Percentiles rank a stretch among this genome's conserved stretches.
phyloP scores from a whole-genome alignment of 148 eudicot species.

The Drosera capensis region DNA sequence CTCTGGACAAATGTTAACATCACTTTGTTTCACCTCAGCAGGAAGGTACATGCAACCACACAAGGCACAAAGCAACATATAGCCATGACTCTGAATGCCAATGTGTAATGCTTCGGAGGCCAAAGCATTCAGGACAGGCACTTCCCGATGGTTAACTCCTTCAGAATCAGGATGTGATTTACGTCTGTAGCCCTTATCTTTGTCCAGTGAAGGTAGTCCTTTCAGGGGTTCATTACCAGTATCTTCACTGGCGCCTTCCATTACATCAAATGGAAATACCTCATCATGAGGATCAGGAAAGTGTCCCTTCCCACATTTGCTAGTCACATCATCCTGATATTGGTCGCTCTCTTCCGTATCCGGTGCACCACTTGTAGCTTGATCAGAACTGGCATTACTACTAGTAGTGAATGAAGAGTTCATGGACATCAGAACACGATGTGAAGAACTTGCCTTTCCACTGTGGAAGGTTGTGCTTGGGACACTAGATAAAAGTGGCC shows the following conservation, averaged over 20 bases:
- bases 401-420: constrained; percentile 83
- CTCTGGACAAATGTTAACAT: constrained; percentile 40
- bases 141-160: no score
- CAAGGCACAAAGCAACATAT: constrained; percentile 33
- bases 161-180: constrained; percentile 10
- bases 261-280: constrained; percentile 42
- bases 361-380: constrained; percentile 39
- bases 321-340: constrained; percentile 42
- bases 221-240: constrained; percentile 12
- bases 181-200: constrained; percentile 8
- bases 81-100: constrained; percentile 10
- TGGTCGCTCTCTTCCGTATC: constrained; percentile 68
- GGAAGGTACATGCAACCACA: constrained; percentile 39
- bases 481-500: constrained; percentile 91
- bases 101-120: constrained; percentile 14
- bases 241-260: constrained; percentile 29
- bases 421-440: constrained; percentile 38
- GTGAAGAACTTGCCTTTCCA: constrained; percentile 41
- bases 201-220: constrained; percentile 12
- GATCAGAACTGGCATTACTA: constrained; percentile 88
- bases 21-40: constrained; percentile 25
- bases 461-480: constrained; percentile 71
- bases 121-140: constrained; percentile 8
- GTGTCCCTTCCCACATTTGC: constrained; percentile 26
- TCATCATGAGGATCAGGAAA: constrained; percentile 32